phyloP scores from a whole-genome alignment of 208 protist genomes.

The Crithidia brevicula region DNA sequence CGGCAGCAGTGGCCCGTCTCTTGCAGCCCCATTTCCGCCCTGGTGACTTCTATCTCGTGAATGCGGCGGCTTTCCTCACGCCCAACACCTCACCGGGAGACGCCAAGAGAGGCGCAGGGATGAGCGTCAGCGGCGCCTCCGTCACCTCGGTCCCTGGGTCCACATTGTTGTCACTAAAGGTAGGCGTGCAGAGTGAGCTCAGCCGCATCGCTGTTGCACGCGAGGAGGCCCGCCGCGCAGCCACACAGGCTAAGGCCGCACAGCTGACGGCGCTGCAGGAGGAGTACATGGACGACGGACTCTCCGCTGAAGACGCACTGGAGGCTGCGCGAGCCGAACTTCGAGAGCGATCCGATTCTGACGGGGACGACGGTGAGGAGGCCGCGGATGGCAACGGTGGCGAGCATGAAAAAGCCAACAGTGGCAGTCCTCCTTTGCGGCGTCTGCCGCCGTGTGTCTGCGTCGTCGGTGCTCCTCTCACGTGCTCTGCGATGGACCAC shows the following conservation, averaged over 20 bases:
- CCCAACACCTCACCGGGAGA: slow-evolving; percentile 9
- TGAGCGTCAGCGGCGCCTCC: neutral
- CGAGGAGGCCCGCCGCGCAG: slow-evolving; percentile 40
- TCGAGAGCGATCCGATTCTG: slow-evolving; percentile 38
- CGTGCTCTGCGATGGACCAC: slow-evolving; percentile 6
- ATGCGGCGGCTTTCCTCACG: slow-evolving; percentile 5
- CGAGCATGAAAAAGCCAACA: slow-evolving; percentile 17
- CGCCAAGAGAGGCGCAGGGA: slow-evolving; percentile 15
- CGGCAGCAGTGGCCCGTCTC: slow-evolving; percentile 15
- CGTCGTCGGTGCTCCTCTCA: slow-evolving; percentile 13
- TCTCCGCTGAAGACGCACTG: slow-evolving; percentile 53
- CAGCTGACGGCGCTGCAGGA: slow-evolving; percentile 36
- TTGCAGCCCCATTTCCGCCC: slow-evolving; percentile 26
- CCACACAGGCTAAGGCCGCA: slow-evolving; percentile 29
- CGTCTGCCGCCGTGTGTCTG: slow-evolving; percentile 43
- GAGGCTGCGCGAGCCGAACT: slow-evolving; percentile 47
- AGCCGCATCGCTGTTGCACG: slow-evolving; percentile 53
- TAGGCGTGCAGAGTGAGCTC: slow-evolving; percentile 41
- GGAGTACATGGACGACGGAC: slow-evolving; percentile 81
- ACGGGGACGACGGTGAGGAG: slow-evolving; percentile 26
- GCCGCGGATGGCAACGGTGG: neutral
- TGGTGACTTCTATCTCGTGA: slow-evolving; percentile 29
- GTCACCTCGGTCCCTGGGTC: neutral
- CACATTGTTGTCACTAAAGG: neutral
- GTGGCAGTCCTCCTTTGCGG: neutral